Percentiles rank a stretch among this genome's conserved stretches.
These are phyloP conservation scores for Leccinum sublutescens DNA, from an alignment of 768 basidiomycete species.

Conservation along the genomic window DNA sequence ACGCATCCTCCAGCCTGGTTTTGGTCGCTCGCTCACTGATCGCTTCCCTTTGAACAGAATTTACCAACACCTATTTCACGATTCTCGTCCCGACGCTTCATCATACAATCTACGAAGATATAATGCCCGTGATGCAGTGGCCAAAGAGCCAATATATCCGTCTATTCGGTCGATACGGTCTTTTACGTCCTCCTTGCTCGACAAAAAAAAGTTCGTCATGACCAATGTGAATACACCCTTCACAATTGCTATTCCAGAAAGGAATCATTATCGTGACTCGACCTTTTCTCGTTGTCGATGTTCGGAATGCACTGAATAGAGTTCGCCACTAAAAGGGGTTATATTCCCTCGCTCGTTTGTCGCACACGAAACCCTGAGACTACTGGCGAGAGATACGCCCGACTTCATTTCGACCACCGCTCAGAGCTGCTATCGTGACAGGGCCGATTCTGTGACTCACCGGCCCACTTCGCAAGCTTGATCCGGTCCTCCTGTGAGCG, in stretches of 20 bases:
- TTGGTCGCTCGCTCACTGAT: neutral
- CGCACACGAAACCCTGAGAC: neutral
- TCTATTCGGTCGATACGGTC: conserved; percentile 10
- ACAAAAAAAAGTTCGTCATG: conserved; percentile 4
- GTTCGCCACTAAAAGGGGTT: conserved; percentile 2
- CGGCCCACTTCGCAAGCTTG: neutral
- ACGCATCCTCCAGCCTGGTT: neutral
- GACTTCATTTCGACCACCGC: neutral
- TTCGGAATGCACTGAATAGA: neutral
- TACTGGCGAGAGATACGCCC: neutral
- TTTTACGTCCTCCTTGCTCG: conserved; percentile 4
- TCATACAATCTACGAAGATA: conserved; percentile 15
- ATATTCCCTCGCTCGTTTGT: neutral
- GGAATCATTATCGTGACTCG: neutral
- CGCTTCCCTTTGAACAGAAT: conserved; percentile 14
- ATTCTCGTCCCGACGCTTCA: conserved; percentile 1
- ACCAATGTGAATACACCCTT: conserved; percentile 9
- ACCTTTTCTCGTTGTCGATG: neutral
- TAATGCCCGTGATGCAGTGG: conserved; percentile 10
- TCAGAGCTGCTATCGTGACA: neutral
- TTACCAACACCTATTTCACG: conserved; percentile 7
- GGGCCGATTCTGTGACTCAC: neutral
- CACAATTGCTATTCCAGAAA: neutral
- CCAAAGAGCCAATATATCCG: conserved; percentile 7
- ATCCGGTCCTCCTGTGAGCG: neutral